These are phyloP conservation scores for Flaveria robusta DNA, from an alignment of 129 eudicot genomes.

Conservation along the genomic window DNA sequence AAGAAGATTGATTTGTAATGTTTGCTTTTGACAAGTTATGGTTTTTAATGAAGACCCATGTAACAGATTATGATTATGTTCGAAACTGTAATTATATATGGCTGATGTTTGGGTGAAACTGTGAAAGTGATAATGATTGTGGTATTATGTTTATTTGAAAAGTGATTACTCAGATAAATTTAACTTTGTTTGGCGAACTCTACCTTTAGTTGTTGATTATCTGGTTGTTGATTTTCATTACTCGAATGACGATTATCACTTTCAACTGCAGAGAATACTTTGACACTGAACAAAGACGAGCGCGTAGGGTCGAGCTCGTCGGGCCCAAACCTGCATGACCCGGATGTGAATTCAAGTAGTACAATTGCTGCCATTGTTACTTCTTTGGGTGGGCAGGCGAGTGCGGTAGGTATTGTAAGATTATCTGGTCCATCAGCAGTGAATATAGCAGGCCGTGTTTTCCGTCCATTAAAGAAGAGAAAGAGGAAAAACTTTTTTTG, in stretches of 20 bases:
- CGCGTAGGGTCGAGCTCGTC: conserved; percentile 43
- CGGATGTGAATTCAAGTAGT: conserved; percentile 45
- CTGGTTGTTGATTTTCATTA: neutral
- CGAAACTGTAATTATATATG: no score
- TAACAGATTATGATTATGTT: no score
- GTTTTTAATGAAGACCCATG: no score
- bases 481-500: conserved; percentile 51
- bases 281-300: conserved; percentile 61
- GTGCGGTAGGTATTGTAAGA: conserved; percentile 92
- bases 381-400: conserved; percentile 87
- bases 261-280: conserved; percentile 42
- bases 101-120: no score
- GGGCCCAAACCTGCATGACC: conserved; percentile 34
- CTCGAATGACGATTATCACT: neutral
- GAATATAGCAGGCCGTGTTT: conserved; percentile 57
- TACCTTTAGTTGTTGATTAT: neutral
- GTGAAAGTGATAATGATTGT: no score
- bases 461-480: conserved; percentile 48
- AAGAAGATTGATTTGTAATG: neutral
- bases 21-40: no score
- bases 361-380: conserved; percentile 99
- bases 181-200: neutral
- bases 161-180: neutral
- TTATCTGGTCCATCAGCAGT: conserved; percentile 86
- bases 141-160: no score